Evolutionary conservation across 1,284 basidiomycete species (phyloP).

Genomic region (Pseudozyma sp.): DNA sequence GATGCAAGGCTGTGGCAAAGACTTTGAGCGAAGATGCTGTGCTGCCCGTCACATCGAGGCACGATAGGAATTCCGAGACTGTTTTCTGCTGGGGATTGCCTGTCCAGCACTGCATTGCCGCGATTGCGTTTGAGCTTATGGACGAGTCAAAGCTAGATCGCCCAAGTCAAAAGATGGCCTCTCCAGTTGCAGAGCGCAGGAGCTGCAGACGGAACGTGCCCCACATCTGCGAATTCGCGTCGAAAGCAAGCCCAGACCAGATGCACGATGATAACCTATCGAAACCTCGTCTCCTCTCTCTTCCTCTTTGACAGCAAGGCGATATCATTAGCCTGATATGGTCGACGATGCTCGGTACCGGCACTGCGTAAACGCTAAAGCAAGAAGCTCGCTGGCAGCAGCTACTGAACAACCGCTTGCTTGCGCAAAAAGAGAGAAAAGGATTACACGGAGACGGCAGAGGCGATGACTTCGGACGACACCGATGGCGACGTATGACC

Average conservation of each 20-base stretch:
- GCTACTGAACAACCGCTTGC: neutral
- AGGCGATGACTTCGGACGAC: neutral
- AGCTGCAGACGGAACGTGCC: too few species aligned
- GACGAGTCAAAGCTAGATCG: slow-evolving; percentile 17
- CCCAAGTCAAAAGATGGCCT: neutral
- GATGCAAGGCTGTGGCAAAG: neutral
- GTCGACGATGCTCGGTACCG: neutral
- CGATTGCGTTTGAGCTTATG: slow-evolving; percentile 4
- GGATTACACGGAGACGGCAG: slow-evolving; percentile 11
- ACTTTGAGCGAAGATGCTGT: neutral
- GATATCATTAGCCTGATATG: slow-evolving; percentile 8
- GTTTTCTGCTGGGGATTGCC: neutral
- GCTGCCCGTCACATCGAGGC: slow-evolving; percentile 1
- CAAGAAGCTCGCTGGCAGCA: neutral
- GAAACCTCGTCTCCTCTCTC: slow-evolving; percentile 21
- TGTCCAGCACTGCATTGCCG: slow-evolving; percentile 13
- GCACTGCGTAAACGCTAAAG: neutral
- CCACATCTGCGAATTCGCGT: neutral
- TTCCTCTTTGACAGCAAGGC: slow-evolving; percentile 7
- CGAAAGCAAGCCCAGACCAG: neutral
- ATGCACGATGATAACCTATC: slow-evolving; percentile 37
- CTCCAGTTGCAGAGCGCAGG: too few species aligned
- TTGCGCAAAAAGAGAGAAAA: neutral
- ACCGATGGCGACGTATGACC: neutral
- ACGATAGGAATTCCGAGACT: slow-evolving; percentile 4